Conservation (phyloP, 2,329 filamentous ascomycete genomes). For the Epichloe gansuensis region DNA sequence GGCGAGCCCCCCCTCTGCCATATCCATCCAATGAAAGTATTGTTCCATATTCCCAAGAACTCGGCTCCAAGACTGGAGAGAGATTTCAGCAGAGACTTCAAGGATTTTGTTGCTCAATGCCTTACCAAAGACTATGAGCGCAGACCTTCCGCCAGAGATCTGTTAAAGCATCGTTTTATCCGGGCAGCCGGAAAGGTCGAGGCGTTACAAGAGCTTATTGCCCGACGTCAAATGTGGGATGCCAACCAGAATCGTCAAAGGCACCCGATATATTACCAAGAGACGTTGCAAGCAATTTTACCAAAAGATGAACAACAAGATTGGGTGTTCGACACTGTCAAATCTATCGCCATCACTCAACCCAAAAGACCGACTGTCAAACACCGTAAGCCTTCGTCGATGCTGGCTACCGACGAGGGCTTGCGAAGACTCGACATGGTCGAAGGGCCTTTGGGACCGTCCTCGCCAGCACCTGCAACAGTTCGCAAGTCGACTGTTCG, state of each 20-base stretch:
- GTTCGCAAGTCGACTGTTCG: conserved; percentile 47
- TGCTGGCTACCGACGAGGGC: conserved; percentile 45
- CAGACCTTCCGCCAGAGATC: conserved; percentile 71
- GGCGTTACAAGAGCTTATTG: conserved; percentile 73
- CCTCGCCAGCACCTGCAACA: conserved; percentile 40
- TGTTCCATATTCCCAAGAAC: conserved; percentile 85
- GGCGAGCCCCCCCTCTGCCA: conserved; percentile 82
- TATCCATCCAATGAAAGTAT: conserved; percentile 85
- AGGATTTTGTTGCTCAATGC: conserved; percentile 84
- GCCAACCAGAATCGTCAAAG: conserved; percentile 54
- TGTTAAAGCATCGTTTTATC: conserved; percentile 82
- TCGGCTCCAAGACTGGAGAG: conserved; percentile 74
- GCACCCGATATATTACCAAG: conserved; percentile 80
- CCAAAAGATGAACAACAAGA: conserved; percentile 61
- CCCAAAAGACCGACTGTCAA: conserved; percentile 41
- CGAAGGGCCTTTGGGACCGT: conserved; percentile 44
- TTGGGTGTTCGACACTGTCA: conserved; percentile 94
- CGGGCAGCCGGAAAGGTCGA: conserved; percentile 78
- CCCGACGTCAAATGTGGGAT: conserved; percentile 71
- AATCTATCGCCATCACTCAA: conserved; percentile 39
- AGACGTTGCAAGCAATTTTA: conserved; percentile 66
- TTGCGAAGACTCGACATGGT: conserved; percentile 48
- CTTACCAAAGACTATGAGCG: conserved; percentile 83
- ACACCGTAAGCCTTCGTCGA: conserved; percentile 42
- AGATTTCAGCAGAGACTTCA: conserved; percentile 78